These are phyloP conservation scores for Hapsidospora chrysogenum DNA, from an alignment of 495 filamentous ascomycete genomes.

Conservation along the genomic window DNA sequence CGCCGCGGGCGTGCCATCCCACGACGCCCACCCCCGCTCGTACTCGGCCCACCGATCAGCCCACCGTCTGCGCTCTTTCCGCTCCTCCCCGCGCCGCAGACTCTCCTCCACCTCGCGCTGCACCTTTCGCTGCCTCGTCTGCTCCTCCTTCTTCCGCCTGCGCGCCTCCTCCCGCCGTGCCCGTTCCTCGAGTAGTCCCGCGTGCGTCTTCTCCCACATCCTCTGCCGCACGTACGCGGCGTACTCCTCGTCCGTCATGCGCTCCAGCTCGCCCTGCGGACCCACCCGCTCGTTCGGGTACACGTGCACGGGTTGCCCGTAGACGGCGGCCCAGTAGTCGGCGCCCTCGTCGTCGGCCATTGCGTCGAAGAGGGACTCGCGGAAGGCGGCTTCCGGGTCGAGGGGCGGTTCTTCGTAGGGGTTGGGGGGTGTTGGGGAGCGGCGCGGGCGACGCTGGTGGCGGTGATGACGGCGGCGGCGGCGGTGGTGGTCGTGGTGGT, in stretches of 20 bases:
- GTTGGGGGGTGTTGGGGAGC: conserved; percentile 16
- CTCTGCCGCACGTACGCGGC: conserved; percentile 60
- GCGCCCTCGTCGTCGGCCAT: conserved; percentile 96
- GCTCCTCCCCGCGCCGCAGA: conserved; percentile 30
- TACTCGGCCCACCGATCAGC: conserved; percentile 47
- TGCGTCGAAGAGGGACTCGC: conserved; percentile 96
- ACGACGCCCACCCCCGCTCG: conserved; percentile 38
- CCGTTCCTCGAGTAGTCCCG: conserved; percentile 39
- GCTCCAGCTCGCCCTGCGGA: conserved; percentile 46
- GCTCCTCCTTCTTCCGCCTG: conserved; percentile 18
- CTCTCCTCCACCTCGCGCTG: conserved; percentile 28
- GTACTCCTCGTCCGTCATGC: conserved; percentile 86
- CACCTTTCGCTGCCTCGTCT: conserved; percentile 31
- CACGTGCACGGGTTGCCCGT: conserved; percentile 69
- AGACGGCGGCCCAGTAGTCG: conserved; percentile 84
- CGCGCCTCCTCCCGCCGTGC: conserved; percentile 25
- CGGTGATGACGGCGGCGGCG: conserved; percentile 12
- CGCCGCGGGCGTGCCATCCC: conserved; percentile 19
- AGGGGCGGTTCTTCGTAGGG: conserved; percentile 36
- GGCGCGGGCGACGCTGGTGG: conserved; percentile 11
- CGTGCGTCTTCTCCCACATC: conserved; percentile 89
- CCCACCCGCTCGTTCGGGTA: conserved; percentile 10
- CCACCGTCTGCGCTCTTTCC: conserved; percentile 18
- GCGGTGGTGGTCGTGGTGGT: conserved; percentile 10
- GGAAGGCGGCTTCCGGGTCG: conserved; percentile 59